Evolutionary conservation across 1,284 basidiomycete species (phyloP).

Genomic region (Apiotrichum sp.): DNA sequence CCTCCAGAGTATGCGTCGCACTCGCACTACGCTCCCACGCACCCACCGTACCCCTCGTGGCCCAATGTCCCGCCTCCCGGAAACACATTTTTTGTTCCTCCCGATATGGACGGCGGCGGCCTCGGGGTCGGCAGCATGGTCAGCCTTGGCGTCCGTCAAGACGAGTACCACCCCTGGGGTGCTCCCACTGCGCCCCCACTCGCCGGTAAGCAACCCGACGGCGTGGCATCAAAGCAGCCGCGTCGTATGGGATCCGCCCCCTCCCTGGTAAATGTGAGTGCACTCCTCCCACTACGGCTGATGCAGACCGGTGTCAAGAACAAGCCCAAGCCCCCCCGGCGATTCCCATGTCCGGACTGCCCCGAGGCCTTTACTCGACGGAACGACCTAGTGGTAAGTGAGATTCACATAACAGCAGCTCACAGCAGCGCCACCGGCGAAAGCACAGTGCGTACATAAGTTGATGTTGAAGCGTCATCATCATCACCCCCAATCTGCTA

Average conservation of each 20-base stretch:
- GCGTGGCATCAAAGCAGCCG: neutral
- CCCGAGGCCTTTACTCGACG: constrained; percentile 17
- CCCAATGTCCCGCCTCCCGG: neutral
- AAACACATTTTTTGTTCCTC: neutral
- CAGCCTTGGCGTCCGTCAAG: neutral
- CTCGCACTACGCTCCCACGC: neutral
- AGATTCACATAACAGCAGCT: neutral
- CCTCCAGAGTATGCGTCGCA: neutral
- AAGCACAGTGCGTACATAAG: constrained; percentile 13
- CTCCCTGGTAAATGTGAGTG: constrained; percentile 1
- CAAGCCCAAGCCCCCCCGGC: constrained; percentile 4
- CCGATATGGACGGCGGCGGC: neutral
- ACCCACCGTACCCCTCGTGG: neutral
- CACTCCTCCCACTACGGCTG: no score
- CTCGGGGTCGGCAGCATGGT: neutral
- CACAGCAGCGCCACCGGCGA: constrained; percentile 15
- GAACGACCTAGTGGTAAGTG: constrained; percentile 17
- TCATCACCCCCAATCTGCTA: neutral
- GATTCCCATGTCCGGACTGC: constrained; percentile 18
- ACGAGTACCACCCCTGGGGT: neutral
- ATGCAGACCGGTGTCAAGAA: neutral
- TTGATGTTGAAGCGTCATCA: neutral
- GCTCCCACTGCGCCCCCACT: neutral
- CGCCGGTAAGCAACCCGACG: neutral
- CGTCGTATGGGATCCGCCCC: constrained; percentile 2